phyloP scores from a whole-genome alignment of 495 filamentous ascomycete genomes.

The Astrocystis sublimbata region DNA sequence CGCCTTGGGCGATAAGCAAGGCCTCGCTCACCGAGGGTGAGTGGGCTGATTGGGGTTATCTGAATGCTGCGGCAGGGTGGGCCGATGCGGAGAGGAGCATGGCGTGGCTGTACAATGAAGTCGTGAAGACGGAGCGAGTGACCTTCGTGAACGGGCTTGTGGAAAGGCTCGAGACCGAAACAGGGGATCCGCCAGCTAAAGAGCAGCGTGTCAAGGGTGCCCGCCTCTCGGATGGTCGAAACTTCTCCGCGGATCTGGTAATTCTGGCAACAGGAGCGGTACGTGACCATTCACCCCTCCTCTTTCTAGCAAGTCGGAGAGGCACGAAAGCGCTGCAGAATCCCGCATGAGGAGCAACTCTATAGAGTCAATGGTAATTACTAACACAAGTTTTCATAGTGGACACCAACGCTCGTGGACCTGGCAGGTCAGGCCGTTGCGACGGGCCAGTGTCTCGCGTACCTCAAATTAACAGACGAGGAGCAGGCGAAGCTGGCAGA shows the following conservation, averaged over 20 bases:
- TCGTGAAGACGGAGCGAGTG: conserved; percentile 61
- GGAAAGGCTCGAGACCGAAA: conserved; percentile 49
- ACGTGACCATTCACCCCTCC: no score
- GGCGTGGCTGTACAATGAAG: conserved; percentile 55
- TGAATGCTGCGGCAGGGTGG: conserved; percentile 83
- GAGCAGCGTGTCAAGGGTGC: conserved; percentile 51
- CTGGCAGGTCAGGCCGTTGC: conserved; percentile 72
- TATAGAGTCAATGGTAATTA: no score
- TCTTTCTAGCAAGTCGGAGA: no score
- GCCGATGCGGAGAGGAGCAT: conserved; percentile 77
- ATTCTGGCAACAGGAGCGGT: conserved; percentile 82
- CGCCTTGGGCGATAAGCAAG: conserved; percentile 50
- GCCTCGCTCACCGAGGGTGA: conserved; percentile 49
- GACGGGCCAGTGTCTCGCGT: conserved; percentile 79
- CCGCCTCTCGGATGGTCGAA: conserved; percentile 50
- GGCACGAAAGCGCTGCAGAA: no score
- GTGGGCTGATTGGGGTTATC: conserved; percentile 69
- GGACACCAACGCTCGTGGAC: conserved; percentile 76
- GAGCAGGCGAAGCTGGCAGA: conserved; percentile 64
- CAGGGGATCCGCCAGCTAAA: not conserved
- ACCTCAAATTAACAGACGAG: conserved; percentile 66
- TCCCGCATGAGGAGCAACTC: no score
- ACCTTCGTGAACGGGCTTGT: conserved; percentile 65
- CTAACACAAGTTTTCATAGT: no score
- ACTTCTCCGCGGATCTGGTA: conserved; percentile 67